Base-by-base conservation (phyloP, 352 stramenopile species). In the Achlya hypogyna region DNA sequence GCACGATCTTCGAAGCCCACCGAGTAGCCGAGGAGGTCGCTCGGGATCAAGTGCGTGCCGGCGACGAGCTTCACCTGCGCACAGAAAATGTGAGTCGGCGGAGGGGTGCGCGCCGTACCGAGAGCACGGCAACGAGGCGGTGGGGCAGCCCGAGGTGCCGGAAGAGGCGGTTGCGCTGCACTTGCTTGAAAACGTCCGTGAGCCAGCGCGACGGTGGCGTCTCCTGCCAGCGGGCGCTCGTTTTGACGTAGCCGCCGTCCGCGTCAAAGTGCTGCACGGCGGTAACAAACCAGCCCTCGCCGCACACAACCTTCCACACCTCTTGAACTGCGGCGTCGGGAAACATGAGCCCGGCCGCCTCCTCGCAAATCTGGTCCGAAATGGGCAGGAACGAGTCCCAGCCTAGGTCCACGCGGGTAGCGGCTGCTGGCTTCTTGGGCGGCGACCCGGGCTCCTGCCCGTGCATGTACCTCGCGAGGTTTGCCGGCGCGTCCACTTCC, bases 101-200 rank as follows among this genome's bases (percentile, higher is more conserved):
- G 56, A 45, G 1, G 6, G n/a, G 29, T 31, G 20, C 53, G 29
- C 47, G 32, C 25, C n/a, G 51, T 65, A 86, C 84, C 58, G 71
- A 88, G 23, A 93, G 62, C 8, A 82, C 74, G 20, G 78, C 84
- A 42, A 91, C 70, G 53, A 93, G 89, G 12, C 82, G 84, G 63
- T 93, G 81, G 14, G 82, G 82, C 27, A 93, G 58, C 0, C 84
- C 82, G 23, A 86, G 75, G 72, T 90, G 78, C 45, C 86, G 66
- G 65, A 93, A 90, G 71, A 93, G 81, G 3, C 78, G 76, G 71
- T 93, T 93, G 22, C 84, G 77, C 59, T 91, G 84, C 5, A 78
- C 81, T 34, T 82, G 82, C 28, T 67, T 67, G 51, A 67, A 67
- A 10, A 67, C 14, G 23, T 67, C 43, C 10, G 60, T 49, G 60